Percentiles rank a stretch among this genome's conserved stretches.
Conservation (phyloP, 495 filamentous ascomycete genomes). For the Neurospora sp. region DNA sequence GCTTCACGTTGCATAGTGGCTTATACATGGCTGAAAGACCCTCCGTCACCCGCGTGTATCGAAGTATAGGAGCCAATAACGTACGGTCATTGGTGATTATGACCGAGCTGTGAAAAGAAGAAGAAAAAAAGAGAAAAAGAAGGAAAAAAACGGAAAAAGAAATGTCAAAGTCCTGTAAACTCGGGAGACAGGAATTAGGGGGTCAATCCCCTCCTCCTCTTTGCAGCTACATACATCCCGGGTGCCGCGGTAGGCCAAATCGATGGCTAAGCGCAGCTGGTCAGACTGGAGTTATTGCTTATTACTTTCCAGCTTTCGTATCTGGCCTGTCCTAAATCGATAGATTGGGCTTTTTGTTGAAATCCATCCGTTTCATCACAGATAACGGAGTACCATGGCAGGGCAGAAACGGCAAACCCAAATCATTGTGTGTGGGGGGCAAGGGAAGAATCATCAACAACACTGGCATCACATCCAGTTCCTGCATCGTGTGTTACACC, state of each 20-base stretch:
- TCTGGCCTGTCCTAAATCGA: neutral
- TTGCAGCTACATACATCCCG: neutral
- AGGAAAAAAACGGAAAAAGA: neutral
- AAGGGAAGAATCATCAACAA: neutral
- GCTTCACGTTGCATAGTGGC: neutral
- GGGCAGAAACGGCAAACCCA: neutral
- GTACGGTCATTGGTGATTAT: neutral
- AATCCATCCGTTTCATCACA: neutral
- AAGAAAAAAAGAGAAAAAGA: neutral
- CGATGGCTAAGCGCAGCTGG: neutral
- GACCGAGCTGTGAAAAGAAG: neutral
- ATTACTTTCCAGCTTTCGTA: neutral
- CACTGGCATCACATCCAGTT: neutral
- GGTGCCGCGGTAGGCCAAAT: neutral
- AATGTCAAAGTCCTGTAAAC: neutral
- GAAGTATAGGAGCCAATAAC: neutral
- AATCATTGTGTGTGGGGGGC: neutral
- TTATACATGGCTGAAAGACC: neutral
- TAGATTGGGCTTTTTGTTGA: neutral
- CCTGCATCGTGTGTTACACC: neutral
- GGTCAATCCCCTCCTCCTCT: neutral
- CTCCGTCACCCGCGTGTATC: neutral
- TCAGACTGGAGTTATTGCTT: neutral
- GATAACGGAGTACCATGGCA: neutral
- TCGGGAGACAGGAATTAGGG: neutral